phyloP scores from a whole-genome alignment of 2,329 filamentous ascomycete species.

The Penicillium sp. region DNA sequence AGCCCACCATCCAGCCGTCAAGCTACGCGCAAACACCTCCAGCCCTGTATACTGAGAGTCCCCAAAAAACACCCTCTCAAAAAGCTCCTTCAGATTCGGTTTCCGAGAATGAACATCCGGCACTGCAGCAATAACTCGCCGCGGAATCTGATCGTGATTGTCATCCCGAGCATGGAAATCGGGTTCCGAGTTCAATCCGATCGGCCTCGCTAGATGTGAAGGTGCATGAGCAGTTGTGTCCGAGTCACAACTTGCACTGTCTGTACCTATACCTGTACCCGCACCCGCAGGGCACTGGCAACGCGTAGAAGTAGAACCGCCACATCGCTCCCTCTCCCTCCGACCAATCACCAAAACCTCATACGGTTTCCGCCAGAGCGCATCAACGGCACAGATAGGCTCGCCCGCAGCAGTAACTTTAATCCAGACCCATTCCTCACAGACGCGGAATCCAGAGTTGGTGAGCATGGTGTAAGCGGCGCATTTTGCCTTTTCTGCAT shows the following conservation, averaged over 20 bases:
- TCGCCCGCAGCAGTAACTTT: slow-evolving; percentile 61
- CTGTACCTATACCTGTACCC: too few relatives aligned
- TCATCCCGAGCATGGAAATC: slow-evolving; percentile 16
- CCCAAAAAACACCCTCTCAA: slow-evolving; percentile 53
- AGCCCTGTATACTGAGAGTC: slow-evolving; percentile 52
- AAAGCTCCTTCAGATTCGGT: slow-evolving; percentile 61
- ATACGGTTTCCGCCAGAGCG: slow-evolving; percentile 64
- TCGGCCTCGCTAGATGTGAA: too few relatives aligned
- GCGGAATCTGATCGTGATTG: slow-evolving; percentile 34
- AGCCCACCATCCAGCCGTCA: slow-evolving; percentile 65
- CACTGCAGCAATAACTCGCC: slow-evolving; percentile 61
- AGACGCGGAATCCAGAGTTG: slow-evolving; percentile 52
- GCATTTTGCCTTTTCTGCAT: slow-evolving; percentile 56
- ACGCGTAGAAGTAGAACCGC: too few relatives aligned
- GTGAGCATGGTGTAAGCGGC: slow-evolving; percentile 50
- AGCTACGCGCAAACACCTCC: slow-evolving; percentile 64
- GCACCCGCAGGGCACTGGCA: too few relatives aligned
- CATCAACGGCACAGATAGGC: slow-evolving; percentile 56
- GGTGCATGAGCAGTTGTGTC: neutral
- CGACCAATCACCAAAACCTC: slow-evolving; percentile 59
- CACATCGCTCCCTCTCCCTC: too few relatives aligned
- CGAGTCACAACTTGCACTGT: too few relatives aligned
- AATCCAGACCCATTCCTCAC: slow-evolving; percentile 68
- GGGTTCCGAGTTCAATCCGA: neutral
- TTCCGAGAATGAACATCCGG: slow-evolving; percentile 70